Conservation (phyloP, 2,329 filamentous ascomycete genomes). For the Colletotrichum echinochloae region DNA sequence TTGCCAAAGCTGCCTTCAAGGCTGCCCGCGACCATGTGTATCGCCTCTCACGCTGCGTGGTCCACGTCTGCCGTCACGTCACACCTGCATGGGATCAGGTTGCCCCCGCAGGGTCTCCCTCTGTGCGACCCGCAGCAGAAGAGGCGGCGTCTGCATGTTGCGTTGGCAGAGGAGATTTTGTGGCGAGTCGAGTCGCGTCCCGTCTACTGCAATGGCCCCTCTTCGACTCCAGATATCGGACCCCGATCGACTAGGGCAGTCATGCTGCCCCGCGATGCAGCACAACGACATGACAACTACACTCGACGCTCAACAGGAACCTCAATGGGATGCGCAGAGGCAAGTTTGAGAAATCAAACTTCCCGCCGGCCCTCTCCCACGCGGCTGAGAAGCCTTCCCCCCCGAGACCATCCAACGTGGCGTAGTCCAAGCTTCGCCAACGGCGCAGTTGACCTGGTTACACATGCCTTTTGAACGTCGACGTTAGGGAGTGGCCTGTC, state of each 20-base stretch:
- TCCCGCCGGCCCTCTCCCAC: not conserved
- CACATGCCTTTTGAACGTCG: constrained; percentile 6
- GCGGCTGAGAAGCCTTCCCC: not conserved
- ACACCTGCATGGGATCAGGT: constrained; percentile 32
- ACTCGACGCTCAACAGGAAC: not conserved
- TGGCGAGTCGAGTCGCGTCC: constrained; percentile 34
- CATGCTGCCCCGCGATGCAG: constrained; percentile 35
- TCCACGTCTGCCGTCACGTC: constrained; percentile 38
- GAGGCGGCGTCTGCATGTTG: constrained; percentile 41
- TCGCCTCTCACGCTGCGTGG: not conserved
- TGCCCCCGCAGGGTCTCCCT: constrained; percentile 37
- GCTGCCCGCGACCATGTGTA: not conserved
- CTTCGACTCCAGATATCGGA: constrained; percentile 30
- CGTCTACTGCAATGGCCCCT: constrained; percentile 25
- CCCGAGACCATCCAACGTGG: constrained; percentile 20
- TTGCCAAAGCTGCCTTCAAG: not conserved
- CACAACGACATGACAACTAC: not conserved
- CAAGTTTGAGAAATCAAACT: not conserved
- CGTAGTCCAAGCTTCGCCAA: constrained; percentile 13
- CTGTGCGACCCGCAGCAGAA: constrained; percentile 37
- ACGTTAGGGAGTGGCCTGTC: constrained; percentile 2
- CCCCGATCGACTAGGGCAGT: constrained; percentile 31
- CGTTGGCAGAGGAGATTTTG: constrained; percentile 39
- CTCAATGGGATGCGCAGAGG: not conserved
- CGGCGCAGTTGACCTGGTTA: constrained; percentile 17